phyloP scores from a whole-genome alignment of 2,329 filamentous ascomycete species.

The Trichophyton simii region DNA sequence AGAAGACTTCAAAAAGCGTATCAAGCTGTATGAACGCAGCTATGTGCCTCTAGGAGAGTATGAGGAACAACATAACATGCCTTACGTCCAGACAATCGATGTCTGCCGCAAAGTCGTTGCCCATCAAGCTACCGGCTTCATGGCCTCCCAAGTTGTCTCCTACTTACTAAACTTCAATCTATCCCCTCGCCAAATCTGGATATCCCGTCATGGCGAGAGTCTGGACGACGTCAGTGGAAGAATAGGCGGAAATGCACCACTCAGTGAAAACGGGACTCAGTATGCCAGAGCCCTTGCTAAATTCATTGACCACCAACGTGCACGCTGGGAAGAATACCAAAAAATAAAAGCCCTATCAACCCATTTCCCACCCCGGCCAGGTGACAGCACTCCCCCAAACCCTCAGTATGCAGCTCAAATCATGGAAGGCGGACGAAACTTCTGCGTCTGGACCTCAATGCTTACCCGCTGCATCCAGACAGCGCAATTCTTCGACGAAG shows the following conservation, averaged over 20 bases:
- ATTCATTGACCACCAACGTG: slow-evolving; percentile 71
- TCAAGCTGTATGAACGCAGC: slow-evolving; percentile 84
- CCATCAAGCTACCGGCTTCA: slow-evolving; percentile 79
- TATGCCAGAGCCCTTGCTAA: slow-evolving; percentile 69
- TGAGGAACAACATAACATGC: slow-evolving; percentile 80
- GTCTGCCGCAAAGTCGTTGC: slow-evolving; percentile 89
- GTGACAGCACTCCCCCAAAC: slow-evolving; percentile 89
- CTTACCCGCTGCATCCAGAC: slow-evolving; percentile 79
- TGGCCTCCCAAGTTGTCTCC: slow-evolving; percentile 82
- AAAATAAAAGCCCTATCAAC: slow-evolving; percentile 62
- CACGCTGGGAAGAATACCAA: slow-evolving; percentile 72
- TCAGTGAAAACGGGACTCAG: slow-evolving; percentile 65
- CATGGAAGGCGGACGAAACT: slow-evolving; percentile 60
- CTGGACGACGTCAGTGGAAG: slow-evolving; percentile 75
- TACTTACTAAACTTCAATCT: slow-evolving; percentile 96
- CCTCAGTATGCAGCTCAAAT: slow-evolving; percentile 51
- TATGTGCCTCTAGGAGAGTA: slow-evolving; percentile 84
- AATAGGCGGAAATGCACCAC: slow-evolving; percentile 77
- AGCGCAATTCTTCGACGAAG: slow-evolving; percentile 82
- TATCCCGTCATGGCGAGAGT: slow-evolving; percentile 88
- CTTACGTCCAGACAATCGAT: slow-evolving; percentile 96
- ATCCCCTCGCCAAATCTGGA: slow-evolving; percentile 92
- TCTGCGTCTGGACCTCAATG: slow-evolving; percentile 98
- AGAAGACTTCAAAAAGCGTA: slow-evolving; percentile 82
- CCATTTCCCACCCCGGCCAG: slow-evolving; percentile 78